These are phyloP conservation scores for Pseudonitzschia pungens DNA, from an alignment of 108 stramenopile genomes.

Conservation along the genomic window DNA sequence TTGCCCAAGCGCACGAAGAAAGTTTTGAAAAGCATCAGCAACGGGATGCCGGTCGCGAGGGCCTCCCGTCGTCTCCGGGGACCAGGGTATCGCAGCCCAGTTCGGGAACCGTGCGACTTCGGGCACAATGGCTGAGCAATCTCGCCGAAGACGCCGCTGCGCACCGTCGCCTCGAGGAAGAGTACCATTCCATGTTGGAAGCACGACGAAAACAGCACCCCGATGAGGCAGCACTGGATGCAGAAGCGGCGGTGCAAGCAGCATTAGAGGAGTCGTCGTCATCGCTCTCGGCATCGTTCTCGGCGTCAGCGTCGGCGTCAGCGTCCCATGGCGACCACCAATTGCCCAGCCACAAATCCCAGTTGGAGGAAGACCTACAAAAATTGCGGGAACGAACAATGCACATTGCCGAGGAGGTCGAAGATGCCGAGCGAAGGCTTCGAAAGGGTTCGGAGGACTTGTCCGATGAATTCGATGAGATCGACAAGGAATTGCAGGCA, in stretches of 20 bases:
- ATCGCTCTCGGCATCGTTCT: too few species aligned
- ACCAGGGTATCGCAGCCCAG: neutral
- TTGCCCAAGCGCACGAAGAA: constrained; percentile 14
- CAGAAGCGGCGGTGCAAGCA: constrained; percentile 5
- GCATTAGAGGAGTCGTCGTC: neutral
- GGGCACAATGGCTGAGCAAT: constrained; percentile 13
- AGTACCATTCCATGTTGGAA: neutral
- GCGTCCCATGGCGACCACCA: neutral
- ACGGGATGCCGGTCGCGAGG: neutral
- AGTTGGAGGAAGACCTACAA: neutral
- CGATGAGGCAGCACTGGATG: constrained; percentile 7
- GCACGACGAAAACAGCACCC: constrained; percentile 3
- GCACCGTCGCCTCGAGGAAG: constrained; percentile 17
- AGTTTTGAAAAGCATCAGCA: constrained; percentile 17
- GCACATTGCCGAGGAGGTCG: neutral
- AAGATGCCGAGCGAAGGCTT: neutral
- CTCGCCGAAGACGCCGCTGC: constrained; percentile 11
- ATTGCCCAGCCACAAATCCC: neutral
- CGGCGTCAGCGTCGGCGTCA: neutral
- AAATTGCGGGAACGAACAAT: constrained; percentile 3
- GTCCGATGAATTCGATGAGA: neutral
- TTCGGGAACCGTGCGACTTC: neutral
- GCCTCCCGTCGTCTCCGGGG: neutral
- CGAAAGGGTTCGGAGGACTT: constrained; percentile 1
- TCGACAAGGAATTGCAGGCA: neutral